A percentile compares a stretch with the other conserved stretches of the same genome.
Conservation (phyloP, 2,329 filamentous ascomycete genomes). For the Hymenoscyphus fraxineus region DNA sequence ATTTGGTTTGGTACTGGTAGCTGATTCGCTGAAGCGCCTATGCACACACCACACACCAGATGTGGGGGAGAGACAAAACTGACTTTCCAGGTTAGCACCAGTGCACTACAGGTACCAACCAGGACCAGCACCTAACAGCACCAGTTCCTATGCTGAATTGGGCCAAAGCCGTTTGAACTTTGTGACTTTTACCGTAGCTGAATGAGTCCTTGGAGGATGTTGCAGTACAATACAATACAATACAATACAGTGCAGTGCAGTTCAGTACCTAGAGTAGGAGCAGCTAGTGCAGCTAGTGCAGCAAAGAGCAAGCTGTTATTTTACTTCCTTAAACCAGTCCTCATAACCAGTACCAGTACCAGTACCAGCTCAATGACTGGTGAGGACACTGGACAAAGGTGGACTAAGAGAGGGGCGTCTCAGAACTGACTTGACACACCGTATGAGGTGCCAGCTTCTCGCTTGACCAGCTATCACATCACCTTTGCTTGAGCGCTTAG, state of each 20-base stretch:
- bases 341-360: too few relatives aligned
- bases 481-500: background rate
- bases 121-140: too few relatives aligned
- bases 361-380: background rate
- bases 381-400: background rate
- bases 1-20: background rate
- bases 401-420: background rate
- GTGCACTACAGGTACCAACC: too few relatives aligned
- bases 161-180: background rate
- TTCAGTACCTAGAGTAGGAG: background rate
- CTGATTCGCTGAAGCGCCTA: background rate
- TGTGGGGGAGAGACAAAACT: background rate
- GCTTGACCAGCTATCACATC: conserved; percentile 1
- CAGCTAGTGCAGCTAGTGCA: too few relatives aligned
- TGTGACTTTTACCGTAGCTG: too few relatives aligned
- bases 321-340: background rate
- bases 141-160: background rate
- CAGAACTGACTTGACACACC: background rate
- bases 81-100: too few relatives aligned
- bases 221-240: too few relatives aligned
- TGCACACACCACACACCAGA: background rate
- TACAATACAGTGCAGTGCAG: too few relatives aligned
- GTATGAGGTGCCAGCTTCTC: background rate
- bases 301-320: too few relatives aligned
- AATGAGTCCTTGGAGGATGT: too few relatives aligned